phyloP scores from a whole-genome alignment of 805 yeast genomes.

The Myxozyma melibiosi region DNA sequence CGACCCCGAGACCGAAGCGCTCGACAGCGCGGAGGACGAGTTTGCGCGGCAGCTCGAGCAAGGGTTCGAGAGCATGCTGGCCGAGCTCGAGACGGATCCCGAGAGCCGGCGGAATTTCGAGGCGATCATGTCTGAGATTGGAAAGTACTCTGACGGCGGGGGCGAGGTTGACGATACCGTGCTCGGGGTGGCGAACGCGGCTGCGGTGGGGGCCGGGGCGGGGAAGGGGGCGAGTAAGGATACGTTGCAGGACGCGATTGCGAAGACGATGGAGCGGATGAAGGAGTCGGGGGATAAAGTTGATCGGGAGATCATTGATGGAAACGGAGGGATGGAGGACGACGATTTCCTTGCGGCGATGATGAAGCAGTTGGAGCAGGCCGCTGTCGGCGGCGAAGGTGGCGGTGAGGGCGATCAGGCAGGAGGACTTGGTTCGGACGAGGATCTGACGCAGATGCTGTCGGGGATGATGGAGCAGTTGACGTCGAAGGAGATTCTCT shows the following conservation, averaged over 20 bases:
- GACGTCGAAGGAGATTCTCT: slow-evolving; percentile 80
- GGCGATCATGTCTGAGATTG: slow-evolving; percentile 44
- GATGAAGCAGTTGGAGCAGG: slow-evolving; percentile 57
- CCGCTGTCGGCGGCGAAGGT: slow-evolving; percentile 46
- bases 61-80: slow-evolving; percentile 49
- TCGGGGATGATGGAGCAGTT: slow-evolving; percentile 78
- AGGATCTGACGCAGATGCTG: slow-evolving; percentile 66
- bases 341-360: slow-evolving; percentile 64
- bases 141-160: slow-evolving; percentile 22
- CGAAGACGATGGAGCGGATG: slow-evolving; percentile 76
- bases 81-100: slow-evolving; percentile 55
- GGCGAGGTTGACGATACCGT: background rate
- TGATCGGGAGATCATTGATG: slow-evolving; percentile 54
- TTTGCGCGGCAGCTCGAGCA: slow-evolving; percentile 46
- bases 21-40: slow-evolving; percentile 38
- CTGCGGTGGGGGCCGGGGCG: slow-evolving; percentile 5
- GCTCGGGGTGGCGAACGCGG: slow-evolving; percentile 32
- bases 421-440: slow-evolving; percentile 46
- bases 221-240: slow-evolving; percentile 5
- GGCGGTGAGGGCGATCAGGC: slow-evolving; percentile 41
- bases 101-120: slow-evolving; percentile 56
- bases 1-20: slow-evolving; percentile 4
- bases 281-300: slow-evolving; percentile 74
- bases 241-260: slow-evolving; percentile 69
- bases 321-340: slow-evolving; percentile 39